Base-by-base conservation (phyloP, 1,284 basidiomycete genomes). In the Anthracocystis panici-leucophaei region DNA sequence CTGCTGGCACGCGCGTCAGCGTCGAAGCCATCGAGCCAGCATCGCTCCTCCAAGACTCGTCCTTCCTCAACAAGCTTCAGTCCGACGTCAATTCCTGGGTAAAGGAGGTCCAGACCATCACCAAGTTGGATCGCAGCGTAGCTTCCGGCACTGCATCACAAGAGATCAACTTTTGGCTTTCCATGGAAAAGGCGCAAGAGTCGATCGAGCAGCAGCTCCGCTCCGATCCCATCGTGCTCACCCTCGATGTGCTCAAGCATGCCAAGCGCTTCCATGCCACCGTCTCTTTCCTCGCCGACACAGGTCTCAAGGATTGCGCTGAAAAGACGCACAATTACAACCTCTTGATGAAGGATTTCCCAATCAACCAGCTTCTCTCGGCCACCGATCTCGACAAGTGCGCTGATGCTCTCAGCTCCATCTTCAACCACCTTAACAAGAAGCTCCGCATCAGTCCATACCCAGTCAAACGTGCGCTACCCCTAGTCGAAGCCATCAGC, bases 141-240 rank as follows among this genome's bases (percentile, higher is more conserved):
- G 89, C 91, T 1, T 93, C 93, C 2, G 97, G 96, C 1, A 98
- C 95, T 0, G 95, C 97, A 1, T 95, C 94, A 0, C 97, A 99
- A 82, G 96, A 99, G 85, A 94, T 99, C 88, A 98, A 98, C 87
- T 99, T 99, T 83, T 99, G 97, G 96, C 87, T 97, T 35, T 93
- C 92, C 83, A 90, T 97, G 87, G 96, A 99, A 85, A 89, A 92
- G 57, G 95, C 95, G 1, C 87, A 98, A 69, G 96, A 99, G 82
- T 91, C 90, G 0, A 97, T 99, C 82, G 95, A 98, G 84, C 88
- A 90, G 1, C 97, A 99, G 84, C 88, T 99, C 58, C 89, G 92
- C 69, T 93, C 93, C 75, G 95, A 97, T 61, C 93, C 95, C 83
- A 93, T 99, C 66, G 91, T 75, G 18, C 80, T 99, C 88, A 95